Conservation (phyloP, 2,329 filamentous ascomycete species). For the Intubia oerlemansii region DNA sequence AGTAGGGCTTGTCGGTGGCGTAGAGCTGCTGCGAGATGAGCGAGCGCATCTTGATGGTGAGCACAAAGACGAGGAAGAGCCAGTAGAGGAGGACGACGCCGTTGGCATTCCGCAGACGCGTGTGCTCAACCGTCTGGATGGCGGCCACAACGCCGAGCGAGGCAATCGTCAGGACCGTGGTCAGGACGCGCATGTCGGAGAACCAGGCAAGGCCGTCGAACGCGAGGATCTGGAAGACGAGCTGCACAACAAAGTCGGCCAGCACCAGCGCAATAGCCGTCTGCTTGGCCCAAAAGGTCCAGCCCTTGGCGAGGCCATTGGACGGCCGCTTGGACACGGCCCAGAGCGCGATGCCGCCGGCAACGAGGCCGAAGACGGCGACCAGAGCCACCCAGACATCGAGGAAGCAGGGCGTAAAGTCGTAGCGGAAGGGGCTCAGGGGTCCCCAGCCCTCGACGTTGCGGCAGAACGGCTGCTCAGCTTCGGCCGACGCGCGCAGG, state of each 20-base stretch:
- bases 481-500: conserved; percentile 26
- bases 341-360: conserved; percentile 59
- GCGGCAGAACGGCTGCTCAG: conserved; percentile 57
- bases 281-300: conserved; percentile 87
- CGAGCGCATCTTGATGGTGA: conserved; percentile 67
- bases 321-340: conserved; percentile 52
- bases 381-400: conserved; percentile 72
- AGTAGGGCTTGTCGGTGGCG: conserved; percentile 45
- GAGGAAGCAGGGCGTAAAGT: conserved; percentile 94
- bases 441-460: conserved; percentile 93
- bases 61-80: conserved; percentile 63
- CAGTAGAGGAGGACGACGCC: conserved; percentile 83
- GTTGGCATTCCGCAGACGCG: conserved; percentile 63
- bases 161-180: conserved; percentile 46
- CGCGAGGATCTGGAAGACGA: conserved; percentile 51
- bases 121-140: conserved; percentile 75
- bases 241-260: conserved; percentile 47
- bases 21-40: conserved; percentile 61
- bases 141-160: conserved; percentile 56
- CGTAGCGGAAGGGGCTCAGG: conserved; percentile 65
- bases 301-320: conserved; percentile 52
- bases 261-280: conserved; percentile 49
- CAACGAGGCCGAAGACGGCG: conserved; percentile 56
- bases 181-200: conserved; percentile 72
- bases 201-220: conserved; percentile 51